These are phyloP conservation scores for Cydonia oblonga DNA, from an alignment of 331 rosid genomes.

Conservation along the genomic window DNA sequence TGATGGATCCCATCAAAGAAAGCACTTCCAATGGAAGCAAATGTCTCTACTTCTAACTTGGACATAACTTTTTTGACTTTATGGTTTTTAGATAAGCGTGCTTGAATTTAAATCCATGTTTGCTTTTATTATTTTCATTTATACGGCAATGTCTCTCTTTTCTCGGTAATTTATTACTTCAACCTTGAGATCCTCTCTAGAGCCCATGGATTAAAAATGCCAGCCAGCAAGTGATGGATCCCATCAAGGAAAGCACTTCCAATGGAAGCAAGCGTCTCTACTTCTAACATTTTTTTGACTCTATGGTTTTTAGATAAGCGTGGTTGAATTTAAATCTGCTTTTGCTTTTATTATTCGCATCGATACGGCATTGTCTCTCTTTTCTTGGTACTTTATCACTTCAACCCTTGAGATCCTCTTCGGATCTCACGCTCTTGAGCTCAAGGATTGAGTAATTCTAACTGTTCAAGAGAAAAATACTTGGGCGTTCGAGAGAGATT, in stretches of 20 bases:
- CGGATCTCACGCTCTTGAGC: too few relatives aligned
- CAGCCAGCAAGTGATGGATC: not conserved
- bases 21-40: slow-evolving; percentile 15
- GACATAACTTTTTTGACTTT: slow-evolving; percentile 2
- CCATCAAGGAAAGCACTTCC: slow-evolving; percentile 10
- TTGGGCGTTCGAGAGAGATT: too few relatives aligned
- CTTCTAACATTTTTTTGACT: not conserved
- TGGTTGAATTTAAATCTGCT: not conserved
- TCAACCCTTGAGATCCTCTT: not conserved
- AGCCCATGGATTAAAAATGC: not conserved
- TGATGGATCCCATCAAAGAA: slow-evolving; percentile 1
- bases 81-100: not conserved
- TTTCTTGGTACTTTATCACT: not conserved
- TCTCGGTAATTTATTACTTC: not conserved
- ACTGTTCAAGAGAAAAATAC: too few relatives aligned
- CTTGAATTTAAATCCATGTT: not conserved
- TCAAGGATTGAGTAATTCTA: too few relatives aligned
- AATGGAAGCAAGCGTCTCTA: slow-evolving; percentile 2
- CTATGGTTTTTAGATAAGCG: not conserved
- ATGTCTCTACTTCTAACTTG: not conserved
- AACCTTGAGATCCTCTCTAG: not conserved
- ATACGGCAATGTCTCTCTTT: not conserved
- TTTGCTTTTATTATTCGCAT: not conserved
- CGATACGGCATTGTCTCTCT: not conserved
- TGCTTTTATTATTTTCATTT: not conserved